Conservation (phyloP, 805 yeast genomes). For the Zygoascus bituminiphila region DNA sequence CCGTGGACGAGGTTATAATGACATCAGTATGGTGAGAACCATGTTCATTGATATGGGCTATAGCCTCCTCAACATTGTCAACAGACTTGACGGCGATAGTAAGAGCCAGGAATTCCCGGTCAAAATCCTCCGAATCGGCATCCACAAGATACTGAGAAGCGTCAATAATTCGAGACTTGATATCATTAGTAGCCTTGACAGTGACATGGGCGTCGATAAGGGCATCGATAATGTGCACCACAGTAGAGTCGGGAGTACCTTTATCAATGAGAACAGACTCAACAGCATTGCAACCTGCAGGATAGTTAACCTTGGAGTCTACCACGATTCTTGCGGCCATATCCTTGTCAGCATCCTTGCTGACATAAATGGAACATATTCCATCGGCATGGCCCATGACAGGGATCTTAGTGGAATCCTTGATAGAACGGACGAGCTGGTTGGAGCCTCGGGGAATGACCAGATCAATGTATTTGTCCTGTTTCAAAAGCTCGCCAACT, state of each 20-base stretch:
- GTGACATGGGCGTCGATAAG: slow-evolving; percentile 63
- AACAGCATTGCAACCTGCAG: slow-evolving; percentile 98
- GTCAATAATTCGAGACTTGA: slow-evolving; percentile 25
- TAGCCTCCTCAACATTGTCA: slow-evolving; percentile 57
- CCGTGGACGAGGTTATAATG: slow-evolving; percentile 70
- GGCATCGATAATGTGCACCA: slow-evolving; percentile 25
- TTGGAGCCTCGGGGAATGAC: slow-evolving; percentile 99
- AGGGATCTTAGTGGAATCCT: slow-evolving; percentile 84
- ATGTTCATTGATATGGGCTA: slow-evolving; percentile 76
- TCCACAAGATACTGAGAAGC: slow-evolving; percentile 5
- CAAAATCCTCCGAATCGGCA: slow-evolving; percentile 46
- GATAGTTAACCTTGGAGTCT: slow-evolving; percentile 92
- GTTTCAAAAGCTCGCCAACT: slow-evolving; percentile 72
- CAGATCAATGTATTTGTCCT: slow-evolving; percentile 84
- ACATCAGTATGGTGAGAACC: slow-evolving; percentile 96
- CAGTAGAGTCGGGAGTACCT: slow-evolving; percentile 22
- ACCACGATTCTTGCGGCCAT: slow-evolving; percentile 71
- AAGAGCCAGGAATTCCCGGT: slow-evolving; percentile 72
- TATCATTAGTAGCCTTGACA: slow-evolving; percentile 55
- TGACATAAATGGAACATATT: slow-evolving; percentile 81
- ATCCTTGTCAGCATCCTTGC: slow-evolving; percentile 62
- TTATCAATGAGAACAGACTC: slow-evolving; percentile 72
- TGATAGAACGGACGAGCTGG: slow-evolving; percentile 78
- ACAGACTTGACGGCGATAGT: slow-evolving; percentile 72
- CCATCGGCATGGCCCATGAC: slow-evolving; percentile 99